Percentiles rank a stretch among this genome's conserved stretches.
Conservation (phyloP, 768 basidiomycete species). For the Mycena indigotica region DNA sequence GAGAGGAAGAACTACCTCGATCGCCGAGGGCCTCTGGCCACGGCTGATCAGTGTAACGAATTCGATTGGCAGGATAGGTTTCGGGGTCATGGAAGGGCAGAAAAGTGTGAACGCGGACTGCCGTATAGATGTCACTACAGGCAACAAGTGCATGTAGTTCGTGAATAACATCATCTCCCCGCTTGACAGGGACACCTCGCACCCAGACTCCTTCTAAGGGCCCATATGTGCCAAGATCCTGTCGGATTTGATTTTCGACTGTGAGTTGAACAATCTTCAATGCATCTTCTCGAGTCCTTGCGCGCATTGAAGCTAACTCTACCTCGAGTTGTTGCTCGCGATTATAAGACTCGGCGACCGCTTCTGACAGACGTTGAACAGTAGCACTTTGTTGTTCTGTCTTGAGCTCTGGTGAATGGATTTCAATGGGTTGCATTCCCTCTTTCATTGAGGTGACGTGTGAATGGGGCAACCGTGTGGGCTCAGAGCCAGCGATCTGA, state of each 20-base stretch:
- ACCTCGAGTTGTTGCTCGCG: constrained; percentile 16
- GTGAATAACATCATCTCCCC: neutral
- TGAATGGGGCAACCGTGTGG: neutral
- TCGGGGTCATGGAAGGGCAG: constrained; percentile 2
- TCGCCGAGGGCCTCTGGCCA: constrained; percentile 2
- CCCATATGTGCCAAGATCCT: constrained; percentile 13
- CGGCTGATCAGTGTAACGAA: neutral
- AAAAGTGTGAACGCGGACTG: neutral
- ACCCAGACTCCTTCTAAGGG: constrained; percentile 18
- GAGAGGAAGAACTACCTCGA: too few relatives aligned
- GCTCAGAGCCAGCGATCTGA: constrained; percentile 7
- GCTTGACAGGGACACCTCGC: neutral
- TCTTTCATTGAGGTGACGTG: neutral
- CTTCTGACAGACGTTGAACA: neutral
- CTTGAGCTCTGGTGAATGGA: neutral
- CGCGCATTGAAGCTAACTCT: neutral
- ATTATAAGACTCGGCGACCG: constrained; percentile 9
- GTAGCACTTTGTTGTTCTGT: neutral
- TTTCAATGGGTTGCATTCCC: neutral
- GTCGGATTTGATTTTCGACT: constrained; percentile 13
- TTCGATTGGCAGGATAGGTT: neutral
- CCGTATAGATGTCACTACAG: neutral
- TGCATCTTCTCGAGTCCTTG: neutral
- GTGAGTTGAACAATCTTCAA: neutral
- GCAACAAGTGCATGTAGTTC: constrained; percentile 17